Evolutionary conservation across 164 flowering plant genomes (phyloP).

Genomic region (Annona squamosa): DNA sequence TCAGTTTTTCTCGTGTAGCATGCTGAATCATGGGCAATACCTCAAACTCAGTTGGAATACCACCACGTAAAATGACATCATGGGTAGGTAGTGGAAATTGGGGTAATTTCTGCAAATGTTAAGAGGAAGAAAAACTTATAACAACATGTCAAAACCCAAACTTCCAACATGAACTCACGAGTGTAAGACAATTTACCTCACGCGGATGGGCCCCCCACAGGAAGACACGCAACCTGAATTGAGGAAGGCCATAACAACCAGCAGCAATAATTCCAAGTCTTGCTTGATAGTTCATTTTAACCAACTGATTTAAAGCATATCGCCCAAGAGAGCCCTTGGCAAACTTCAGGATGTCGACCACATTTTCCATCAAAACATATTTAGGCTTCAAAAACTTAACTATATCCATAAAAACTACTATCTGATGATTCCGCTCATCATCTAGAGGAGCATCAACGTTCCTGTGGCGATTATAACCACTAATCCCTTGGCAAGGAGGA

Average conservation of each 20-base stretch:
- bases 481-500: constrained; percentile 94
- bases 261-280: constrained; percentile 79
- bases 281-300: constrained; percentile 61
- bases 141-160: background rate
- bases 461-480: constrained; percentile 81
- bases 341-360: constrained; percentile 65
- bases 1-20: background rate
- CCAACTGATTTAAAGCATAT: constrained; percentile 61
- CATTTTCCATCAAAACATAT: constrained; percentile 89
- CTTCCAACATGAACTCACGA: constrained; percentile 4
- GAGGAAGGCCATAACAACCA: constrained; percentile 84
- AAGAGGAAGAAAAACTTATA: background rate
- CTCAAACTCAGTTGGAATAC: constrained; percentile 55
- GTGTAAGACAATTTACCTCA: constrained; percentile 29
- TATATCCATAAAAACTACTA: constrained; percentile 67
- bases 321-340: constrained; percentile 53
- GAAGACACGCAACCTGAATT: constrained; percentile 72
- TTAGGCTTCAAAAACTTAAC: constrained; percentile 63
- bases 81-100: constrained; percentile 81
- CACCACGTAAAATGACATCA: constrained; percentile 52
- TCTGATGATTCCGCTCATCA: constrained; percentile 66
- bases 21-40: constrained; percentile 21
- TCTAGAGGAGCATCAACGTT: constrained; percentile 39
- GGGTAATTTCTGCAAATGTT: constrained; percentile 50
- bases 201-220: constrained; percentile 74